Evolutionary conservation across 306 rosid genomes (phyloP).

Genomic region (Mucuna pruriens): DNA sequence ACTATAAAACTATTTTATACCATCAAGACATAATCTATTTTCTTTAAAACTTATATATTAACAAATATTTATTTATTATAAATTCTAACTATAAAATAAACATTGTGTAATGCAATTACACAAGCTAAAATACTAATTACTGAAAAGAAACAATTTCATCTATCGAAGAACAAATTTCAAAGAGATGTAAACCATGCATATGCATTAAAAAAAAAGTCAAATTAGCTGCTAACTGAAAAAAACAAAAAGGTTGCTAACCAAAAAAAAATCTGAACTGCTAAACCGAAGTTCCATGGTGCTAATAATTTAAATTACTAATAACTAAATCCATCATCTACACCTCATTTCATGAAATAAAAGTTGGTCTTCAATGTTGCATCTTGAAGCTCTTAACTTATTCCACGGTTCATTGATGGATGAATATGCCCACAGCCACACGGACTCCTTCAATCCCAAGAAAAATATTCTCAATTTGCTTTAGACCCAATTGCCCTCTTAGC

Average conservation of each 20-base stretch:
- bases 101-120: neutral
- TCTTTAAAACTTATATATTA: no score
- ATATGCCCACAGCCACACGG: neutral
- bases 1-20: no score
- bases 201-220: conserved; percentile 36
- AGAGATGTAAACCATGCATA: neutral
- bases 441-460: conserved; percentile 31
- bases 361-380: conserved; percentile 40
- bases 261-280: neutral
- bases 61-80: no score
- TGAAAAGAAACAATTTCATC: no score
- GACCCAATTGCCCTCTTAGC: conserved; percentile 82
- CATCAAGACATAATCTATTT: no score
- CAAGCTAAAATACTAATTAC: neutral
- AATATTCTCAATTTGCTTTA: conserved; percentile 53
- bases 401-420: conserved; percentile 44
- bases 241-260: no score
- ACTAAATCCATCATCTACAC: conserved; percentile 47
- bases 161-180: neutral
- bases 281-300: conserved; percentile 5
- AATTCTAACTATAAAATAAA: no score
- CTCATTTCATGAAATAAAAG: conserved; percentile 52
- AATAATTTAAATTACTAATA: conserved; percentile 29
- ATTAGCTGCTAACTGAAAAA: no score
- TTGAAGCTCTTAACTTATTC: conserved; percentile 55